A percentile compares a stretch with the other conserved stretches of the same genome.
Conservation (phyloP, 2,329 filamentous ascomycete species). For the Aspergillus sp. region DNA sequence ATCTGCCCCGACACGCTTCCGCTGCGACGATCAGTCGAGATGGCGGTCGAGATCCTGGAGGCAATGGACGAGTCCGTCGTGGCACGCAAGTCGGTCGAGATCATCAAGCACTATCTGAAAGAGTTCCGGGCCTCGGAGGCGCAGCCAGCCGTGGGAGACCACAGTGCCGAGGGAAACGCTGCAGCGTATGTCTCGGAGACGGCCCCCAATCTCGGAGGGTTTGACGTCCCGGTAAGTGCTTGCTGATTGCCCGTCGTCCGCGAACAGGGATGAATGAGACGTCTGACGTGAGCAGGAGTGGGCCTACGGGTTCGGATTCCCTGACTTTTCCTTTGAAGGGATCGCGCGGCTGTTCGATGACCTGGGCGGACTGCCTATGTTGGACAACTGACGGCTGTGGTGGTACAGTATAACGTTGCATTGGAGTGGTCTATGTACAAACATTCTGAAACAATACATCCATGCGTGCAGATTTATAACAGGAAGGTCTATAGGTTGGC, state of each 20-base stretch:
- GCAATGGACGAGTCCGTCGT: slow-evolving; percentile 44
- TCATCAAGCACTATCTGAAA: slow-evolving; percentile 32
- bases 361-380: slow-evolving; percentile 29
- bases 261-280: neutral
- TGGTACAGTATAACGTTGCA: neutral
- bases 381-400: slow-evolving; percentile 21
- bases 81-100: slow-evolving; percentile 38
- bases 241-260: neutral
- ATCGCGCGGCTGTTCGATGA: slow-evolving; percentile 36
- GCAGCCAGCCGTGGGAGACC: slow-evolving; percentile 6
- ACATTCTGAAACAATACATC: neutral
- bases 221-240: slow-evolving; percentile 29
- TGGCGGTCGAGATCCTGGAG: slow-evolving; percentile 40
- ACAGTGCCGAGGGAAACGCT: slow-evolving; percentile 4
- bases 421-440: neutral
- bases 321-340: slow-evolving; percentile 37
- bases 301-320: slow-evolving; percentile 36
- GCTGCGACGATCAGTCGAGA: slow-evolving; percentile 32
- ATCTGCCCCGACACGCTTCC: slow-evolving; percentile 28
- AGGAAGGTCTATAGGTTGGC: slow-evolving; percentile 7
- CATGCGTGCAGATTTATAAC: neutral
- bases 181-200: slow-evolving; percentile 9
- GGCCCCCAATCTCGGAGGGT: slow-evolving; percentile 12
- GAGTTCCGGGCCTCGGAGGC: slow-evolving; percentile 25
- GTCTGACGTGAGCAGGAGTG: slow-evolving; percentile 23